Base-by-base conservation (phyloP, 148 eudicot species). In the Vaccinium corymbosum region DNA sequence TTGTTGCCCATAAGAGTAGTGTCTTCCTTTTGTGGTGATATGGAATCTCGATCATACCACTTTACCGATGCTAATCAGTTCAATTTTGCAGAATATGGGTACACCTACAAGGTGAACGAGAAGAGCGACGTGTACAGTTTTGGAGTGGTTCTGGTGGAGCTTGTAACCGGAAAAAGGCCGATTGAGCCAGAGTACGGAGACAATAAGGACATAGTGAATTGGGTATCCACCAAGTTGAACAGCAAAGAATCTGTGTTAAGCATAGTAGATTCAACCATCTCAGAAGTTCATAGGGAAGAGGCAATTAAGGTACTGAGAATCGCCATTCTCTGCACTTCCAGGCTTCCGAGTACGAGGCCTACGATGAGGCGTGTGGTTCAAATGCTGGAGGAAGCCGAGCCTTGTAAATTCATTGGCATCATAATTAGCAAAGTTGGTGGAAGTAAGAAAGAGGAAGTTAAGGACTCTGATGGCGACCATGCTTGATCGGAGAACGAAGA, bases 131-230 rank as follows among this genome's bases (percentile, higher is more conserved):
- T 97, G 66, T 97, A 97, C 48, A 97, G 99, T 83, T 97, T 97
- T n/a, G 99, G 99, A 80, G 98, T 97, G 6, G 98, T 97, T n/a
- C 52, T 97, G 35, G 91, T 97, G 98, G 99, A 97, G 80, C 89
- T 97, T 16, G 95, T 97, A 42, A 93, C 95, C 0, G 99, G 99
- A 7, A 97, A 92, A 86, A 93, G 86, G 88, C 97, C 99, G 19
- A 92, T 94, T 2, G 98, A 97, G 81, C 86, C 92, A 0, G 94
- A 93, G 77, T 97, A 87, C 4, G 99, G 97, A 64, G 94, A 93
- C 6, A 91, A 87, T 85, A 92, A 85, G 82, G 98, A 94, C 85
- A 88, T 97, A 56, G 97, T 94, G 42, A 88, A 86, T 16, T 97
- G 98, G 98, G 92, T 94, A 10, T 91, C 91, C 10, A 88, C 92